Conservation (phyloP, 2,329 filamentous ascomycete genomes). For the Stagonosporopsis cucurbitacearum region DNA sequence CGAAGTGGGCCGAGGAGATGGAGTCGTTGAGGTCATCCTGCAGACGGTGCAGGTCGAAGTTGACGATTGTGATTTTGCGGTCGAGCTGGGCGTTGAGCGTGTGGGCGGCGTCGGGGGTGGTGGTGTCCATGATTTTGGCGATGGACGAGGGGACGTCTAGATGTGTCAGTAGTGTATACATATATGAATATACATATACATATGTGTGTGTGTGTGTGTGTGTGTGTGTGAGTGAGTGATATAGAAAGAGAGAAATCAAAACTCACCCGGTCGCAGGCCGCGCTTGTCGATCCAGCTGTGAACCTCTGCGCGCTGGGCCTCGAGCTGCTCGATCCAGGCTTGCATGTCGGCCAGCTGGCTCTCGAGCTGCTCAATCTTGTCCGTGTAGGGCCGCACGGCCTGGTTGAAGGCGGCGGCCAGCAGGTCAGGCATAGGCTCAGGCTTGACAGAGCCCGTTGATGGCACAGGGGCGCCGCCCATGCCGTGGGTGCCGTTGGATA, state of each 20-base stretch:
- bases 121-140: conserved; percentile 60
- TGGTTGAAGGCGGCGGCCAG: conserved; percentile 61
- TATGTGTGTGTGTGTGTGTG: too few relatives aligned
- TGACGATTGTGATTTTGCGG: conserved; percentile 64
- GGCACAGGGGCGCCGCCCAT: conserved; percentile 33
- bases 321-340: conserved; percentile 58
- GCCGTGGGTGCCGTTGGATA: conserved; percentile 27
- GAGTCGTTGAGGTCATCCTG: conserved; percentile 63
- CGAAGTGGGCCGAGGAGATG: conserved; percentile 60
- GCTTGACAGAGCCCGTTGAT: conserved; percentile 29
- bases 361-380: conserved; percentile 60
- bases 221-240: background rate
- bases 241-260: background rate
- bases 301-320: conserved; percentile 59
- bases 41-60: conserved; percentile 63
- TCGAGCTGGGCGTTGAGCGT: conserved; percentile 64
- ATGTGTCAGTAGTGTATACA: background rate
- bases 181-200: too few relatives aligned
- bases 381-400: conserved; percentile 59
- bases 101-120: conserved; percentile 56
- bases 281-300: conserved; percentile 64
- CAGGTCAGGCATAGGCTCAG: conserved; percentile 58
- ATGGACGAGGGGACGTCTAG: conserved; percentile 61
- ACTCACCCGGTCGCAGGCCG: conserved; percentile 59
- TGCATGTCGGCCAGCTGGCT: conserved; percentile 58